Percentiles rank a stretch among this genome's conserved stretches.
phyloP scores from a whole-genome alignment of 257 asterid genomes.

The Salvia hispanica region DNA sequence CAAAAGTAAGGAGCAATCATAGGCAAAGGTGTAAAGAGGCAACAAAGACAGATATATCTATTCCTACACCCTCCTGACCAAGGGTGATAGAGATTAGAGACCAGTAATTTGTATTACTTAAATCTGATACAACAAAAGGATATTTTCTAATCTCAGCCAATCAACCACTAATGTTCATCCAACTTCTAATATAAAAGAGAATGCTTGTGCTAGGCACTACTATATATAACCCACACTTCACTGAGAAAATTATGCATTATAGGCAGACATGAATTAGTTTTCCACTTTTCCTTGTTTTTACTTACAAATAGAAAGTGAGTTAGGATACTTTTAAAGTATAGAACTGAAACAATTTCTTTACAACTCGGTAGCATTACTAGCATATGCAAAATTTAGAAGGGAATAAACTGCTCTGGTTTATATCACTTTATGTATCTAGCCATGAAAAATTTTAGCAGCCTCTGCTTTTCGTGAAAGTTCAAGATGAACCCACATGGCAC shows the following conservation, averaged over 20 bases:
- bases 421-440: too few relatives aligned
- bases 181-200: not conserved
- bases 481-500: not conserved
- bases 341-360: conserved; percentile 3
- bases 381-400: not conserved
- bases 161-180: conserved; percentile 15
- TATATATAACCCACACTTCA: conserved; percentile 4
- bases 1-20: conserved; percentile 32
- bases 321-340: not conserved
- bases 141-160: not conserved
- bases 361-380: conserved; percentile 14
- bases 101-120: conserved; percentile 7
- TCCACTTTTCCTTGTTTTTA: conserved; percentile 3
- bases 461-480: not conserved
- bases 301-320: not conserved
- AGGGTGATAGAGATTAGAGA: not conserved
- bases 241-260: not conserved
- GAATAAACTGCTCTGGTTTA: not conserved
- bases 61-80: not conserved
- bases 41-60: conserved; percentile 6
- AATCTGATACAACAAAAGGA: conserved; percentile 10
- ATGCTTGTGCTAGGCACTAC: conserved; percentile 6
- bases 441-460: too few relatives aligned
- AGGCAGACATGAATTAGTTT: not conserved
- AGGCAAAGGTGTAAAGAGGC: conserved; percentile 7